These are phyloP conservation scores for Hygrophorus pudorinus DNA, from an alignment of 768 basidiomycete genomes.

Conservation along the genomic window DNA sequence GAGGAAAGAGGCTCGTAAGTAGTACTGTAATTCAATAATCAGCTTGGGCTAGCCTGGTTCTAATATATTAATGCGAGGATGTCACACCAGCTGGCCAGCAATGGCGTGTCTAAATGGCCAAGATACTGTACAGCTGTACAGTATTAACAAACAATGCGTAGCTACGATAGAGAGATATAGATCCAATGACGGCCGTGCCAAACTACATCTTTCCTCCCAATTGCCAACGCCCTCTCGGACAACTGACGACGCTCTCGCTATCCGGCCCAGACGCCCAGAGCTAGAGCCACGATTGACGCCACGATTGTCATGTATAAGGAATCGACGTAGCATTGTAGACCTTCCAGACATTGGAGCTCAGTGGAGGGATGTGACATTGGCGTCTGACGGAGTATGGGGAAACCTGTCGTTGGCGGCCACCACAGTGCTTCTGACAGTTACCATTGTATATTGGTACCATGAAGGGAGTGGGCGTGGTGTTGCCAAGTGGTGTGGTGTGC, in stretches of 20 bases:
- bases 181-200: neutral
- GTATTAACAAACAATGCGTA: neutral
- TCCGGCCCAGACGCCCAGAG: conserved; percentile 41
- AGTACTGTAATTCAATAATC: too few species aligned
- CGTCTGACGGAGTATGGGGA: conserved; percentile 38
- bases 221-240: neutral
- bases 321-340: conserved; percentile 48
- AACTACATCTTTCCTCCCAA: neutral
- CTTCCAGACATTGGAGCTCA: conserved; percentile 42
- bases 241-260: conserved; percentile 35
- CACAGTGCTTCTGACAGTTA: too few species aligned
- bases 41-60: neutral
- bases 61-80: too few species aligned
- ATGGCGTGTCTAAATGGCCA: too few species aligned
- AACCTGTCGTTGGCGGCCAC: too few species aligned
- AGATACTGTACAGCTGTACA: too few species aligned
- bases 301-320: conserved; percentile 43
- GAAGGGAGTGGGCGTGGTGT: too few species aligned
- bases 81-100: too few species aligned
- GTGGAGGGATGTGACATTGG: neutral
- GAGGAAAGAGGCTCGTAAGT: conserved; percentile 31
- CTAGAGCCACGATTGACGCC: conserved; percentile 35
- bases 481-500: too few species aligned
- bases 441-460: too few species aligned
- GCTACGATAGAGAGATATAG: too few species aligned